Base-by-base conservation (phyloP, 139 green algal species). In the Chlorella sorokiniana region DNA sequence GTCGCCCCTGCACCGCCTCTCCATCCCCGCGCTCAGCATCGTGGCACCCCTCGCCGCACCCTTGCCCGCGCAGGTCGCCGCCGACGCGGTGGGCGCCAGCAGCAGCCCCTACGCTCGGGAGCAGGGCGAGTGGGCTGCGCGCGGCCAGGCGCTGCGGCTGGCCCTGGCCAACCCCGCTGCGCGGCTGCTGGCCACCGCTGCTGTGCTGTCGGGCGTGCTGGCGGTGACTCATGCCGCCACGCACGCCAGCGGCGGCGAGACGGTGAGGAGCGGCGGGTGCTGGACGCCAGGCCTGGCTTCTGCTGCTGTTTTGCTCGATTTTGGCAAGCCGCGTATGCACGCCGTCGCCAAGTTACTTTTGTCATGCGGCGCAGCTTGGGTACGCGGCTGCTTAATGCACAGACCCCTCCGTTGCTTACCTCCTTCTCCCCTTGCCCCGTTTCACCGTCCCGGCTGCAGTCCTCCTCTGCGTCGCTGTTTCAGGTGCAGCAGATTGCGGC, bases 401-500 rank as follows among this genome's bases (percentile, higher is more conserved):
- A n/a, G n/a, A n/a, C n/a, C 63, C 10, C n/a, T 5, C 31, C 11
- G 14, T 27, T 3, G 31, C 63, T 25, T 27, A 1, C 63, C 63
- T 31, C 33, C 63, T 31, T 33, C 38, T 73, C 16, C 67, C 3
- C 38, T 11, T 9, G 23, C 25, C 67, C 10, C 27, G 1, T 9
- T 27, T 27, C 41, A 27, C 27, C 41, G 27, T 27, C 23, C 38
- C 33, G 38, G 37, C 65, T 7, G 7, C 16, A 9, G 3, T 35
- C 25, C 27, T 27, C 37, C 23, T 31, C 37, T 22, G 38, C 20
- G 22, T 11, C 38, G 9, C 6, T 54, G 37, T 69, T 79, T 45
- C 52, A 74, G 76, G n/a, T 82, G 31, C 87, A 79, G 76, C 88
- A 88, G 82, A 68, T 92, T 40, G 81, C 85, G 25, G 62, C 83